phyloP scores from a whole-genome alignment of 345 rosid species.

The Eucalyptus leucophloia region DNA sequence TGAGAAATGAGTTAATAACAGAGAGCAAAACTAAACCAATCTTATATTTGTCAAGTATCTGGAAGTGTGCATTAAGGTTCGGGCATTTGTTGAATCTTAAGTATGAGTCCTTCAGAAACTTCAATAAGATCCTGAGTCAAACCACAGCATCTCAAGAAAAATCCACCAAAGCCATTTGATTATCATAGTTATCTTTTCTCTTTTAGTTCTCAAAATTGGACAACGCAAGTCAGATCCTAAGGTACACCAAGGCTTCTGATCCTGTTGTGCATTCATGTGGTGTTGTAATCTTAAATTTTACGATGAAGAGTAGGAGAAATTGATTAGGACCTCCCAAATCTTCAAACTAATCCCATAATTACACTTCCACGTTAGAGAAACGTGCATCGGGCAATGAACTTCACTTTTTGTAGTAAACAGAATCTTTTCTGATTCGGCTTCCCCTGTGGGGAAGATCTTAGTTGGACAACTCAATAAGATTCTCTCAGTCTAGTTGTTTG shows the following conservation, averaged over 20 bases:
- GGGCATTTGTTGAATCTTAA: too few species aligned
- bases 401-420: neutral
- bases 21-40: too few species aligned
- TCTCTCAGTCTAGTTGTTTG: neutral
- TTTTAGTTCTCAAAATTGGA: neutral
- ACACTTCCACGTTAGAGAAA: neutral
- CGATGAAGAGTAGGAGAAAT: neutral
- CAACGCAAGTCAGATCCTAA: neutral
- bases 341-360: neutral
- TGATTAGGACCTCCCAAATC: neutral
- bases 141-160: neutral
- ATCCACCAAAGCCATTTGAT: neutral
- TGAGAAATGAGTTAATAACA: too few species aligned
- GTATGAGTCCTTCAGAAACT: neutral
- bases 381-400: neutral
- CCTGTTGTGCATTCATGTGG: neutral
- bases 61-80: too few species aligned
- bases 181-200: neutral
- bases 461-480: neutral
- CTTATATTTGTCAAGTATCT: too few species aligned
- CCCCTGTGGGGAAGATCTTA: neutral
- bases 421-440: neutral
- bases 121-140: neutral
- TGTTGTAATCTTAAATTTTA: neutral
- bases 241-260: neutral